These are phyloP conservation scores for Lentinus tigrinus DNA, from an alignment of 768 basidiomycete species.

Conservation along the genomic window DNA sequence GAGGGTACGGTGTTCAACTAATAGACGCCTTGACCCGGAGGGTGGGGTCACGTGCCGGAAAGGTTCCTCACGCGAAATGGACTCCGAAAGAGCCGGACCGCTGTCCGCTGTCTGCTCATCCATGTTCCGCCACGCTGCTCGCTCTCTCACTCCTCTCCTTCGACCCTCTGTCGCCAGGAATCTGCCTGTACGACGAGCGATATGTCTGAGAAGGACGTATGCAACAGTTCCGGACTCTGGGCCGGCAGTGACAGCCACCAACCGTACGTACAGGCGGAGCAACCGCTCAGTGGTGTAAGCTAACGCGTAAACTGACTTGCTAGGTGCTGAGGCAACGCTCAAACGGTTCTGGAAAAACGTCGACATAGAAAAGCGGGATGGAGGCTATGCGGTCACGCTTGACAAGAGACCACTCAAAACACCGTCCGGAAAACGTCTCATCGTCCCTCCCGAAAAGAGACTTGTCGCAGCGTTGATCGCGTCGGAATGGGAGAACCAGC, in stretches of 20 bases:
- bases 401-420: constrained; percentile 88
- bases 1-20: too few species aligned
- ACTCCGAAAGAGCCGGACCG: background rate
- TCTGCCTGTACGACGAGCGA: background rate
- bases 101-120: background rate
- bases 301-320: background rate
- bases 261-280: constrained; percentile 45
- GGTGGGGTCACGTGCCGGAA: too few species aligned
- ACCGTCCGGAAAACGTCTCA: constrained; percentile 73
- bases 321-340: constrained; percentile 84
- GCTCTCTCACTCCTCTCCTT: constrained; percentile 6
- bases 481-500: constrained; percentile 96
- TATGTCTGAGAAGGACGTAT: background rate
- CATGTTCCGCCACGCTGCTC: constrained; percentile 15
- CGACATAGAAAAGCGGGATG: constrained; percentile 59
- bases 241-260: constrained; percentile 49
- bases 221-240: constrained; percentile 15
- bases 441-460: constrained; percentile 67
- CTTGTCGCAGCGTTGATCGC: constrained; percentile 85
- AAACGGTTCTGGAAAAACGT: constrained; percentile 95
- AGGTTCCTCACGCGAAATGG: too few species aligned
- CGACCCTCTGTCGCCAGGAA: background rate
- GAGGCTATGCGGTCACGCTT: constrained; percentile 62
- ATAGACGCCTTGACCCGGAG: too few species aligned
- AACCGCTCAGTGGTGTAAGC: background rate